phyloP scores from a whole-genome alignment of 2,329 filamentous ascomycete species.

The Arthrobotrys sphaeroides region DNA sequence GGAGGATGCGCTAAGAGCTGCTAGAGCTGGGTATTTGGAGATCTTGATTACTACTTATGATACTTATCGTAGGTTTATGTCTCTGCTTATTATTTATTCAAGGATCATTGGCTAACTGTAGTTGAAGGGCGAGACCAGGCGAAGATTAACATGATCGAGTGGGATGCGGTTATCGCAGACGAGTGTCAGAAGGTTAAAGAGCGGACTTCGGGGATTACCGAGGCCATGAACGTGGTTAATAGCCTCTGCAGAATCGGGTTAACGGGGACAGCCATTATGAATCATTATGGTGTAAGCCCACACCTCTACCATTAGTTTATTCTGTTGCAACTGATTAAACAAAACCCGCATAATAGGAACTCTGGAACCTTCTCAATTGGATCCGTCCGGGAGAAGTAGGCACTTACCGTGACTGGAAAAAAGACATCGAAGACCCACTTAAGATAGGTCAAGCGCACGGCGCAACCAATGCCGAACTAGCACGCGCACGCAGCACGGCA shows the following conservation, averaged over 20 bases:
- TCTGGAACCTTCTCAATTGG: constrained; percentile 97
- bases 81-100: background rate
- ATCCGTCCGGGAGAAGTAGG: constrained; percentile 81
- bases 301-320: background rate
- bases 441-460: constrained; percentile 67
- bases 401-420: constrained; percentile 76
- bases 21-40: constrained; percentile 79
- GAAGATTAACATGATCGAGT: constrained; percentile 81
- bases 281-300: constrained; percentile 76
- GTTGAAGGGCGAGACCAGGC: constrained; percentile 66
- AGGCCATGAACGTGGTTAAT: constrained; percentile 89
- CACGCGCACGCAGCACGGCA: constrained; percentile 76
- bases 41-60: constrained; percentile 94
- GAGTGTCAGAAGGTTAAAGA: constrained; percentile 94
- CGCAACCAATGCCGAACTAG: constrained; percentile 60
- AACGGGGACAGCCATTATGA: constrained; percentile 96
- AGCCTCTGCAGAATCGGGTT: constrained; percentile 90
- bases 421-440: constrained; percentile 79
- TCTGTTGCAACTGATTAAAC: background rate
- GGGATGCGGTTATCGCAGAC: constrained; percentile 94
- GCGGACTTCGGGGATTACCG: constrained; percentile 76
- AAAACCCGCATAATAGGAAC: constrained; percentile 68
- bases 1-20: constrained; percentile 76
- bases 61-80: constrained; percentile 71
- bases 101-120: background rate